These are phyloP conservation scores for Penicillium hesseltinei DNA, from an alignment of 2,329 filamentous ascomycete genomes.

Conservation along the genomic window DNA sequence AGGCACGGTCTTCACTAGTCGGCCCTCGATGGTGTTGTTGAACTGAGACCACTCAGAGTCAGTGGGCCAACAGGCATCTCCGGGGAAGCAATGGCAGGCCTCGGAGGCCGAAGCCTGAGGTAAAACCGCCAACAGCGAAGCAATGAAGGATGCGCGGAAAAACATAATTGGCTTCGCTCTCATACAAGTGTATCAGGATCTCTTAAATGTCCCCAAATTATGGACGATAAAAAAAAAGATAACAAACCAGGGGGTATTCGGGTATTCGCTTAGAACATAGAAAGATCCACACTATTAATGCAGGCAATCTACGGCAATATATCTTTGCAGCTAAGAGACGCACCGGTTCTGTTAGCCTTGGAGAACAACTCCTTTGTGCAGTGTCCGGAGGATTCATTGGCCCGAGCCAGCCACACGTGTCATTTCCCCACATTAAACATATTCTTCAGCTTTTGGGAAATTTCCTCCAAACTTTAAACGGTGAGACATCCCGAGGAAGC, in stretches of 20 bases:
- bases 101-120: slow-evolving; percentile 1
- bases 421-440: not conserved
- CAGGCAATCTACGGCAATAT: not conserved
- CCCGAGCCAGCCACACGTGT: not conserved
- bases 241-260: not conserved
- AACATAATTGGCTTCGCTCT: not conserved
- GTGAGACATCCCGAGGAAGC: not conserved
- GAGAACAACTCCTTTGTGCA: not conserved
- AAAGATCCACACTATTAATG: not conserved
- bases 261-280: not conserved
- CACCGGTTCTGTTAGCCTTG: not conserved
- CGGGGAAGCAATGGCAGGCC: slow-evolving; percentile 51
- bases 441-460: not conserved
- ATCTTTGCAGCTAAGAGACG: not conserved
- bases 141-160: not conserved
- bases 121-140: slow-evolving; percentile 1
- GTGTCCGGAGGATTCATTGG: not conserved
- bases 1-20: slow-evolving; percentile 54
- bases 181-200: not conserved
- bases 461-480: not conserved
- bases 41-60: slow-evolving; percentile 49
- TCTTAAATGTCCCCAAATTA: not conserved
- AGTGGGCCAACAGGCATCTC: slow-evolving; percentile 56
- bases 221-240: not conserved
- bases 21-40: slow-evolving; percentile 53